A percentile compares a stretch with the other conserved stretches of the same genome.
Evolutionary conservation across 306 rosid species (phyloP).

Genomic region (Glycine latifolia): DNA sequence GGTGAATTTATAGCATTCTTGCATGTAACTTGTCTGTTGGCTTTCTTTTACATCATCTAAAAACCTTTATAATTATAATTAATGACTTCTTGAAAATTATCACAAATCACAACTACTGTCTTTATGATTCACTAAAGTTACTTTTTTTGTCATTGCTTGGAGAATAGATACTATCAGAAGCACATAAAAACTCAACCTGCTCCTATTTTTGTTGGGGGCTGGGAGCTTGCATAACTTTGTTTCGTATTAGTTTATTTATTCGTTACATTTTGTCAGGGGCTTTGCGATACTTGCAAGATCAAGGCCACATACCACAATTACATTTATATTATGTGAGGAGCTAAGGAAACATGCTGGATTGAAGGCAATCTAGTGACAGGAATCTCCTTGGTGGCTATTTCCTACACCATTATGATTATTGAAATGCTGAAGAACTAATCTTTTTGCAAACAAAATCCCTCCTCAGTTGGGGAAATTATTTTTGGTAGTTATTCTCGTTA

Average conservation of each 20-base stretch:
- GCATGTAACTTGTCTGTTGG: conserved; percentile 23
- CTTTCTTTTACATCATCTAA: conserved; percentile 24
- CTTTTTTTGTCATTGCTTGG: conserved; percentile 1
- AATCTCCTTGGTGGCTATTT: conserved; percentile 35
- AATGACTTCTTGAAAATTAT: background rate
- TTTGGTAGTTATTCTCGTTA: conserved; percentile 36
- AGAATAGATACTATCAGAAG: background rate
- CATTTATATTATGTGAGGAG: conserved; percentile 85
- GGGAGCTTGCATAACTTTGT: conserved; percentile 13
- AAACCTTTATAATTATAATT: background rate
- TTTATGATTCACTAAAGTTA: background rate
- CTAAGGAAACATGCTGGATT: conserved; percentile 81
- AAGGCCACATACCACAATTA: conserved; percentile 95
- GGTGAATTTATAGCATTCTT: conserved; percentile 64
- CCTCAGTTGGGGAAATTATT: conserved; percentile 35
- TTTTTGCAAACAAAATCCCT: conserved; percentile 39
- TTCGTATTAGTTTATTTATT: conserved; percentile 18
- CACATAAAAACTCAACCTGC: conserved; percentile 8
- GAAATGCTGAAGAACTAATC: conserved; percentile 32
- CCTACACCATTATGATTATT: conserved; percentile 20
- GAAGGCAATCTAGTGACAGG: conserved; percentile 65
- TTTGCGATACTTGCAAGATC: conserved; percentile 83
- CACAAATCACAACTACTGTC: background rate
- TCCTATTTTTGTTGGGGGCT: background rate
- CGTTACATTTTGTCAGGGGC: conserved; percentile 69